Evolutionary conservation across 2,329 filamentous ascomycete genomes (phyloP).

Genomic region (Talaromyces amestolkiae): DNA sequence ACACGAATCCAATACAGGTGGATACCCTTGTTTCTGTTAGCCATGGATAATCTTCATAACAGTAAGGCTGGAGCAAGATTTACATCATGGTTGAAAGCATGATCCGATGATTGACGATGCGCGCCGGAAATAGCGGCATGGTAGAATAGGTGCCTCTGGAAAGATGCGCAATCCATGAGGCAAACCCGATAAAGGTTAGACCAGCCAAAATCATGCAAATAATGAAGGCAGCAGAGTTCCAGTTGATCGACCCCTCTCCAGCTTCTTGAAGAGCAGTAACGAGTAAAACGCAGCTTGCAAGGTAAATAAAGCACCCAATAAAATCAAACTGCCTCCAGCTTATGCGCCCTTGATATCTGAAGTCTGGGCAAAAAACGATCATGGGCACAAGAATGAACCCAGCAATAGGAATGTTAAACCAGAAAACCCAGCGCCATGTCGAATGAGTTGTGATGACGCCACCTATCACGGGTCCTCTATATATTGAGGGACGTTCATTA

Average conservation of each 20-base stretch:
- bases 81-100: constrained; percentile 7
- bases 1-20: constrained; percentile 3
- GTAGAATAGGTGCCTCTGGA: background rate
- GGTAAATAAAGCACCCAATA: constrained; percentile 29
- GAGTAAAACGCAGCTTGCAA: background rate
- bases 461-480: constrained; percentile 45
- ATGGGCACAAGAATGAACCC: constrained; percentile 26
- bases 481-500: no score
- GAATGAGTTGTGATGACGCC: constrained; percentile 27
- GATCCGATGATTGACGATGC: constrained; percentile 7
- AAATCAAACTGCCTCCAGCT: constrained; percentile 28
- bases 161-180: background rate
- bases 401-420: constrained; percentile 29
- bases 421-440: constrained; percentile 35
- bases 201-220: background rate
- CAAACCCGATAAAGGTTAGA: background rate
- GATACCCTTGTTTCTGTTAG: background rate
- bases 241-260: background rate
- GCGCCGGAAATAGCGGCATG: background rate
- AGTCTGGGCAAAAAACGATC: constrained; percentile 26
- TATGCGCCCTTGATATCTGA: constrained; percentile 7
- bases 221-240: background rate
- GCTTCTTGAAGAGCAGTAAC: constrained; percentile 5
- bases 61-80: background rate
- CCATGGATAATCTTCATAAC: background rate